Conservation (phyloP, 148 eudicot genomes). For the Vaccinium myrtillus region DNA sequence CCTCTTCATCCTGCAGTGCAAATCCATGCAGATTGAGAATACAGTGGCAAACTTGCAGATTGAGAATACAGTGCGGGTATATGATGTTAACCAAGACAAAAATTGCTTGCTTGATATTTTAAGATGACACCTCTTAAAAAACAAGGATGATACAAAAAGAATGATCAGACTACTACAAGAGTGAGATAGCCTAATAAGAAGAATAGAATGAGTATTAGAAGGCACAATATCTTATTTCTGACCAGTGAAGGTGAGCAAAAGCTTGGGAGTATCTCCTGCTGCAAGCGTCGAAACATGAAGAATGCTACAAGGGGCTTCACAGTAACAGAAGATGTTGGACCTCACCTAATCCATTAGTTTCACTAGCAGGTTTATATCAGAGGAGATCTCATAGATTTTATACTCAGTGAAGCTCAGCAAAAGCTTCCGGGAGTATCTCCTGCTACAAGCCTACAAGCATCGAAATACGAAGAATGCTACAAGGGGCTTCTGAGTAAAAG, state of each 20-base stretch:
- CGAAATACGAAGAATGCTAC: neutral
- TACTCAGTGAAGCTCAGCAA: neutral
- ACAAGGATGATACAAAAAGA: neutral
- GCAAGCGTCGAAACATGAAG: neutral
- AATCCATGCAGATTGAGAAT: neutral
- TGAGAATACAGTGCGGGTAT: neutral
- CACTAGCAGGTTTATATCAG: neutral
- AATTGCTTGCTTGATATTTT: neutral
- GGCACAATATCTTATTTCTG: neutral
- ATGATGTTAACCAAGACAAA: neutral
- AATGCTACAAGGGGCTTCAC: neutral
- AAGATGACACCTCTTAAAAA: neutral
- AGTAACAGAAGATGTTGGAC: neutral
- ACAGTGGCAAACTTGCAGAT: neutral
- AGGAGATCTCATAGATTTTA: neutral
- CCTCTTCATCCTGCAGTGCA: slow-evolving; percentile 64
- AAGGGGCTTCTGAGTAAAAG: neutral
- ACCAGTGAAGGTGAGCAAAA: neutral
- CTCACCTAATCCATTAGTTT: neutral
- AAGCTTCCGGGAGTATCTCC: neutral
- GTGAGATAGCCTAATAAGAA: neutral
- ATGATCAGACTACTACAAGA: neutral
- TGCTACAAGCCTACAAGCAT: neutral
- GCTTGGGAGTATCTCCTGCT: neutral
- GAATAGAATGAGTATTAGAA: neutral